Evolutionary conservation across 2,329 filamentous ascomycete species (phyloP).

Genomic region (Fusarium sp.): DNA sequence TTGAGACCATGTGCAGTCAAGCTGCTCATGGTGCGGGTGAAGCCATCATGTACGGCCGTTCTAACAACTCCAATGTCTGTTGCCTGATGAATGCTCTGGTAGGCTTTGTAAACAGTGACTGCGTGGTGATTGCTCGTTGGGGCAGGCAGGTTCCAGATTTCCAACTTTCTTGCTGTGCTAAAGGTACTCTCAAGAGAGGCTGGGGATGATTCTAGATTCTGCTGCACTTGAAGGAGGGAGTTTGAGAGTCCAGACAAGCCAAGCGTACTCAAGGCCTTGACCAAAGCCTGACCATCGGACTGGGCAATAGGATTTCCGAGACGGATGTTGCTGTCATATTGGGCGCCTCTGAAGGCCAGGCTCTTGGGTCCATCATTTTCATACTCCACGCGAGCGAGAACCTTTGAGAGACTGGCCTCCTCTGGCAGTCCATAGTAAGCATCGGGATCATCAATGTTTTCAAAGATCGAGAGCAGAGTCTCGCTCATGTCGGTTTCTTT

Average conservation of each 20-base stretch:
- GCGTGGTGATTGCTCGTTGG: slow-evolving; percentile 73
- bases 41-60: slow-evolving; percentile 71
- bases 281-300: slow-evolving; percentile 74
- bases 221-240: slow-evolving; percentile 77
- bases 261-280: slow-evolving; percentile 81
- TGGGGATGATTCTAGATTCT: slow-evolving; percentile 67
- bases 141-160: slow-evolving; percentile 90
- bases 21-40: slow-evolving; percentile 69
- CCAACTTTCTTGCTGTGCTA: slow-evolving; percentile 82
- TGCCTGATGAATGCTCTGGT: slow-evolving; percentile 81
- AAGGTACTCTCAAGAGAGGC: slow-evolving; percentile 78
- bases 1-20: slow-evolving; percentile 63
- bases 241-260: slow-evolving; percentile 89
- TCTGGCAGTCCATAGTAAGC: slow-evolving; percentile 93
- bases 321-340: slow-evolving; percentile 87
- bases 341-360: slow-evolving; percentile 89
- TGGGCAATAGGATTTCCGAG: slow-evolving; percentile 65
- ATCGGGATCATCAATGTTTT: slow-evolving; percentile 94
- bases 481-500: slow-evolving; percentile 69
- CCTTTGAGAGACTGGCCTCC: slow-evolving; percentile 78
- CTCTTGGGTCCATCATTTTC: slow-evolving; percentile 89
- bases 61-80: slow-evolving; percentile 65
- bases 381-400: slow-evolving; percentile 87
- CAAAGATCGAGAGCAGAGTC: slow-evolving; percentile 84
- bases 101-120: slow-evolving; percentile 81